These are phyloP conservation scores for Melastoma candidum DNA, from an alignment of 441 rosid species.

Conservation along the genomic window DNA sequence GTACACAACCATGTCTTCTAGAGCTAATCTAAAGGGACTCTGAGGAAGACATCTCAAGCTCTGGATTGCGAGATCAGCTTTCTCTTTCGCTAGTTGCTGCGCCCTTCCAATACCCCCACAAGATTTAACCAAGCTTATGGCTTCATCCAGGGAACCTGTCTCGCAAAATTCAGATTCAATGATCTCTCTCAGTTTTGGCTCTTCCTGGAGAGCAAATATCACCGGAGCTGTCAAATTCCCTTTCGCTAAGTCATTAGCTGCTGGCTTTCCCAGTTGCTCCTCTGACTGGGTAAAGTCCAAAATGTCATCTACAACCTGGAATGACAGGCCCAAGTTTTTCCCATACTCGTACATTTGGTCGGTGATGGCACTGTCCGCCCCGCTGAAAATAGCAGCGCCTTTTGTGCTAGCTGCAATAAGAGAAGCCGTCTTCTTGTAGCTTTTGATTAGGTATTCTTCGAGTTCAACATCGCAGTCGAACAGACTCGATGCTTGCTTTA, in stretches of 20 bases:
- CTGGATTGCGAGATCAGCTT: slow-evolving; percentile 60
- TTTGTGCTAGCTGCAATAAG: slow-evolving; percentile 83
- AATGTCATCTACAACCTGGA: slow-evolving; percentile 86
- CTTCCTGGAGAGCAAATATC: slow-evolving; percentile 67
- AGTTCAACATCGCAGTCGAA: slow-evolving; percentile 67
- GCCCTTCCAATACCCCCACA: slow-evolving; percentile 66
- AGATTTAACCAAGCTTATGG: slow-evolving; percentile 48
- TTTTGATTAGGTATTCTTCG: slow-evolving; percentile 77
- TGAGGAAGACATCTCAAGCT: slow-evolving; percentile 61
- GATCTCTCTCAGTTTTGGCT: slow-evolving; percentile 68
- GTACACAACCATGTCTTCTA: slow-evolving; percentile 70
- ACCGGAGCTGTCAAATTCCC: slow-evolving; percentile 91
- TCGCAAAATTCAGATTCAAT: slow-evolving; percentile 86
- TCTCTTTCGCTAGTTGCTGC: slow-evolving; percentile 64
- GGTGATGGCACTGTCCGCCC: slow-evolving; percentile 32
- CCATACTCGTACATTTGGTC: slow-evolving; percentile 74
- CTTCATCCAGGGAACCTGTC: slow-evolving; percentile 68
- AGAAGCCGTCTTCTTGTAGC: slow-evolving; percentile 86
- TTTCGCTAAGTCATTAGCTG: slow-evolving; percentile 68
- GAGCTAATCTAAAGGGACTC: slow-evolving; percentile 42
- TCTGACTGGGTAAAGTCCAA: slow-evolving; percentile 85
- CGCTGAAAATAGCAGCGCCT: slow-evolving; percentile 87
- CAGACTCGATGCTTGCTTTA: slow-evolving; percentile 86
- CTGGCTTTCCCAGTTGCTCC: slow-evolving; percentile 90
- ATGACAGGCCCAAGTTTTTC: slow-evolving; percentile 79